Conservation (phyloP, 495 filamentous ascomycete genomes). For the Xylaria longipes region DNA sequence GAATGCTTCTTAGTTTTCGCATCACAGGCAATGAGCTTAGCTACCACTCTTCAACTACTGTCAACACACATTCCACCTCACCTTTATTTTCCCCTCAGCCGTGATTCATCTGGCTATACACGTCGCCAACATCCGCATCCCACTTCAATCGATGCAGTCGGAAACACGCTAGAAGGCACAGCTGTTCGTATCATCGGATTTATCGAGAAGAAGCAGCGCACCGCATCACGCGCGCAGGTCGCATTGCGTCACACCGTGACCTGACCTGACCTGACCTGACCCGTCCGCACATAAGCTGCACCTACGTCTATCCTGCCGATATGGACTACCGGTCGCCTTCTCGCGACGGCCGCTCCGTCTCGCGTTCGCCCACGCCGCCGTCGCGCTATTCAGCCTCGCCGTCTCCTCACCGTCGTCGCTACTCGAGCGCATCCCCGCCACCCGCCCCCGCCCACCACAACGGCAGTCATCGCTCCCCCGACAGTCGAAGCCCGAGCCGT, state of each 20-base stretch:
- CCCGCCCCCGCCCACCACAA: constrained; percentile 36
- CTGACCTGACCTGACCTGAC: too few relatives aligned
- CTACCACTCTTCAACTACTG: not conserved
- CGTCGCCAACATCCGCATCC: not conserved
- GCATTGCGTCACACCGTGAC: constrained; percentile 18
- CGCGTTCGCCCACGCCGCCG: constrained; percentile 40
- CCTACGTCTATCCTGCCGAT: not conserved
- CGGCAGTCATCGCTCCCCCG: constrained; percentile 36
- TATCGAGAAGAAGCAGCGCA: not conserved
- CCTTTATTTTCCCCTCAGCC: not conserved
- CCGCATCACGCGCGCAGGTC: not conserved
- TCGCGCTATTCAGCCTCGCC: constrained; percentile 44
- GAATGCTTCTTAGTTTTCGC: constrained; percentile 5
- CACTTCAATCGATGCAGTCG: not conserved
- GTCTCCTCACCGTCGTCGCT: constrained; percentile 39
- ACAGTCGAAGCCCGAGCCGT: constrained; percentile 37
- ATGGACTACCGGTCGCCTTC: constrained; percentile 43
- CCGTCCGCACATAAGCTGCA: not conserved
- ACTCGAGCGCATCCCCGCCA: constrained; percentile 32
- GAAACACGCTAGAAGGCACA: not conserved
- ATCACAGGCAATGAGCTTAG: not conserved
- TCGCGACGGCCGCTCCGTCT: constrained; percentile 34
- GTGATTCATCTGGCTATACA: not conserved
- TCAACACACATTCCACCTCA: constrained; percentile 3
- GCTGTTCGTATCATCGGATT: not conserved